A percentile compares a stretch with the other conserved stretches of the same genome.
phyloP scores from a whole-genome alignment of 768 basidiomycete species.

The Sporobolomyces roseus region DNA sequence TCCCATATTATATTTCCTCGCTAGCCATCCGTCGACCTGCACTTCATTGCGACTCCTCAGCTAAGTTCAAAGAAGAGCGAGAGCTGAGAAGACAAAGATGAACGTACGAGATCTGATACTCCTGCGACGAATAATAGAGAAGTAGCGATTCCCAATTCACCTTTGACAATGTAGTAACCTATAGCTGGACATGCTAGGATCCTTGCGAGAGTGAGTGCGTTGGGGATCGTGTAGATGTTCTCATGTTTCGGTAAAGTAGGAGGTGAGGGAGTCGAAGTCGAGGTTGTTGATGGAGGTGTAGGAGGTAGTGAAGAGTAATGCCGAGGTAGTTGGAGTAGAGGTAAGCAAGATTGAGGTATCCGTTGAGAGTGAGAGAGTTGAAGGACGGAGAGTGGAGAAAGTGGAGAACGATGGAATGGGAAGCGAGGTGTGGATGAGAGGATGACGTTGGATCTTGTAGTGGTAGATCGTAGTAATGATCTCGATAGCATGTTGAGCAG shows the following conservation, averaged over 20 bases:
- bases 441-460: no score
- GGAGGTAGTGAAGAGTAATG: conserved; percentile 56
- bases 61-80: no score
- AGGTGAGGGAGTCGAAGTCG: background rate
- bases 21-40: conserved; percentile 82
- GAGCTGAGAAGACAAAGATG: no score
- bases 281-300: conserved; percentile 46
- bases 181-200: conserved; percentile 84
- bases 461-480: no score
- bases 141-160: conserved; percentile 70
- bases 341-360: no score
- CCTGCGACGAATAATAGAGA: no score
- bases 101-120: no score
- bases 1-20: conserved; percentile 76
- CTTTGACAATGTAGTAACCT: conserved; percentile 82
- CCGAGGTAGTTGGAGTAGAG: conserved; percentile 49
- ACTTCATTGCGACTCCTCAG: no score
- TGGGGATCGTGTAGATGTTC: conserved; percentile 92
- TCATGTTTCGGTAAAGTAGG: conserved; percentile 54
- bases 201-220: conserved; percentile 78
- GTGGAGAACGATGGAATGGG: background rate
- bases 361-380: conserved; percentile 48
- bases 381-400: background rate
- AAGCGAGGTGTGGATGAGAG: no score
- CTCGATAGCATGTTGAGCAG: conserved; percentile 9